Evolutionary conservation across 1,139 yeast species (phyloP), one percentile per base, ranked within the genome.

Genomic region (Pichia sp.): DNA sequence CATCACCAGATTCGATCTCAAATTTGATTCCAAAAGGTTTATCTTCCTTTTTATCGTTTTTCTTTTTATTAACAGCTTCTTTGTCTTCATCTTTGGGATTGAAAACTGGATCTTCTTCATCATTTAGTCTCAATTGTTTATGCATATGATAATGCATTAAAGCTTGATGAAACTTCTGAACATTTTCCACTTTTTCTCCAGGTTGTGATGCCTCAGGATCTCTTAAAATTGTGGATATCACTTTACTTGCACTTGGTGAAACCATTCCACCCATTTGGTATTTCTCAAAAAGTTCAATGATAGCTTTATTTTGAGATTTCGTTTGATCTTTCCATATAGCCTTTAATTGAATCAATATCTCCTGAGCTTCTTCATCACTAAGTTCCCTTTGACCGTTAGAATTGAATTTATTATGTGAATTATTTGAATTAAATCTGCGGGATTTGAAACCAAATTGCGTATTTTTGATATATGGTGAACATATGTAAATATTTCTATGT

Each of bases 261-360:
- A 53, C 50, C 39, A 58, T 33, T 6, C 60, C 61, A 17, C 59
- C 59, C 41, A 59, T 55, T 39, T 57, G 45, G 39, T 55, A 54
- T 31, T 53, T 49, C 15, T 52, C 52, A 35, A 58, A 52, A 23
- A 59, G 34, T 34, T 40, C 40, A 22, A 41, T 47, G 17, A 52
- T 36, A 35, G 44, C 42, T 25, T 53, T 50, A 4, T 42, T 44
- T 28, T 53, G 55, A 12, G 49, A 41, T 17, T 52, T 36, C 4
- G 47, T 40, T 10, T 43, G 40, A 41, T 57, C 51, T 15, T 40
- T 35, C 61, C 61, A 57, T 15, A 59, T 48, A 11, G 33, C 31
- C 31, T 57, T 55, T 40, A 59, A 42, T 28, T 52, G 50, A 3
- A 38, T 36, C 12, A 54, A 38, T 9, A 58, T 33, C 21, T 42